Percentiles rank a stretch among this genome's conserved stretches.
Conservation (phyloP, 2,329 filamentous ascomycete species). For the Cytospora chrysosperma region DNA sequence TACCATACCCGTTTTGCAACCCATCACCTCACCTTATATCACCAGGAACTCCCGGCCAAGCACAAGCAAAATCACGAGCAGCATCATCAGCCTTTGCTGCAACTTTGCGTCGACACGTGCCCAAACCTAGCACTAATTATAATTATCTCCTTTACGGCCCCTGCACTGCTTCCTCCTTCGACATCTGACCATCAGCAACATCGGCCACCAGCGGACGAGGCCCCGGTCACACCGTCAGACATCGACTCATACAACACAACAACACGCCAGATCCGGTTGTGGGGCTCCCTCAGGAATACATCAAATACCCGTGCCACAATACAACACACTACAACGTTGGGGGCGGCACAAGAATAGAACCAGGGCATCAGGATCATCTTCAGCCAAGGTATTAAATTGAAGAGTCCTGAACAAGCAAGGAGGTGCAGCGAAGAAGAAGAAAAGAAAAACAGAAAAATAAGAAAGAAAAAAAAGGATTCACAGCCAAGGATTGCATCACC, state of each 20-base stretch:
- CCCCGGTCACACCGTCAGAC: slow-evolving; percentile 16
- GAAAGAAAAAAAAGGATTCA: not conserved
- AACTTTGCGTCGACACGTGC: not conserved
- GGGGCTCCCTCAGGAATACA: slow-evolving; percentile 1
- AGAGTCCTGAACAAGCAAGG: not conserved
- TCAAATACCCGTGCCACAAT: not conserved
- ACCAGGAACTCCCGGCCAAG: not conserved
- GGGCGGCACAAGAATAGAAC: slow-evolving; percentile 6
- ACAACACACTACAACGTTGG: not conserved
- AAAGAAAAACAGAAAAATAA: not conserved
- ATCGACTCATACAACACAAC: slow-evolving; percentile 12
- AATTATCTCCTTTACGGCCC: not conserved
- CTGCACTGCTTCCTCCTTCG: slow-evolving; percentile 3
- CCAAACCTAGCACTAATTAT: not conserved
- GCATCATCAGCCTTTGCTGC: not conserved
- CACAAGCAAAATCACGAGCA: not conserved
- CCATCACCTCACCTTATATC: not conserved
- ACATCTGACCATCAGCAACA: slow-evolving; percentile 21
- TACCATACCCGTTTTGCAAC: not conserved
- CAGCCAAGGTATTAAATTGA: not conserved
- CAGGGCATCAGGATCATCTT: not conserved
- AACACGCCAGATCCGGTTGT: slow-evolving; percentile 19
- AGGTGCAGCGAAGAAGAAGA: not conserved
- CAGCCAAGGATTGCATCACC: not conserved
- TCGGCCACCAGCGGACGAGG: slow-evolving; percentile 1